Conservation (phyloP, 768 basidiomycete species). For the Lactarius hatsudake region DNA sequence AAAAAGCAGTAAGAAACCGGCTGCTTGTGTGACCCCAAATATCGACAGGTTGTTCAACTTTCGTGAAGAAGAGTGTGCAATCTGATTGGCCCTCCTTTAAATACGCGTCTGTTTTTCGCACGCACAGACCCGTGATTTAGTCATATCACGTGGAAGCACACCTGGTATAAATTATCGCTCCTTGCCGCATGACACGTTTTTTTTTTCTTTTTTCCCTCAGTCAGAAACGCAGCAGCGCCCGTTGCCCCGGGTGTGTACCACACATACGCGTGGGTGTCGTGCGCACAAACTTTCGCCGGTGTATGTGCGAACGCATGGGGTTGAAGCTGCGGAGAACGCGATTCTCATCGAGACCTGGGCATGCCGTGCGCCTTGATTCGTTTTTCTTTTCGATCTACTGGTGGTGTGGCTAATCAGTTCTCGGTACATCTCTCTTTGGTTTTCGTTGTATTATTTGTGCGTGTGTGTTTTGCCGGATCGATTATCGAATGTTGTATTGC, state of each 20-base stretch:
- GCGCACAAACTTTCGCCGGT: constrained; percentile 24
- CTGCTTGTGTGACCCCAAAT: constrained; percentile 50
- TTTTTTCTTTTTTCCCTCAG: constrained; percentile 25
- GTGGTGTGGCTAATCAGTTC: constrained; percentile 71
- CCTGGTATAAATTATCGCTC: background rate
- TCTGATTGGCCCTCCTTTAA: background rate
- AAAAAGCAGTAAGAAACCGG: background rate
- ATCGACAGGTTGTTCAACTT: constrained; percentile 70
- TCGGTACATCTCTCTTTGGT: constrained; percentile 43
- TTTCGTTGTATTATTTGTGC: background rate
- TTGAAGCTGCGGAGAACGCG: constrained; percentile 48
- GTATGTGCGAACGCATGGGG: constrained; percentile 17
- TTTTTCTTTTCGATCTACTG: constrained; percentile 31
- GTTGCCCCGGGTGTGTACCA: constrained; percentile 11
- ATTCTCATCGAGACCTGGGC: constrained; percentile 55
- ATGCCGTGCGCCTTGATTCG: constrained; percentile 54
- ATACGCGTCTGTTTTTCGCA: constrained; percentile 29
- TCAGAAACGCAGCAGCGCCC: constrained; percentile 18
- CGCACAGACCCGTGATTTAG: constrained; percentile 51
- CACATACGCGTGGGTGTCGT: constrained; percentile 17
- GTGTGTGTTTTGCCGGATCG: background rate
- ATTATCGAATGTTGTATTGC: background rate
- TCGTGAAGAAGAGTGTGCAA: constrained; percentile 38
- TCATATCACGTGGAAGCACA: constrained; percentile 23
- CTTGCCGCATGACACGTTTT: constrained; percentile 28